phyloP scores from a whole-genome alignment of 2,329 filamentous ascomycete species.

The Calycina herbarum region DNA sequence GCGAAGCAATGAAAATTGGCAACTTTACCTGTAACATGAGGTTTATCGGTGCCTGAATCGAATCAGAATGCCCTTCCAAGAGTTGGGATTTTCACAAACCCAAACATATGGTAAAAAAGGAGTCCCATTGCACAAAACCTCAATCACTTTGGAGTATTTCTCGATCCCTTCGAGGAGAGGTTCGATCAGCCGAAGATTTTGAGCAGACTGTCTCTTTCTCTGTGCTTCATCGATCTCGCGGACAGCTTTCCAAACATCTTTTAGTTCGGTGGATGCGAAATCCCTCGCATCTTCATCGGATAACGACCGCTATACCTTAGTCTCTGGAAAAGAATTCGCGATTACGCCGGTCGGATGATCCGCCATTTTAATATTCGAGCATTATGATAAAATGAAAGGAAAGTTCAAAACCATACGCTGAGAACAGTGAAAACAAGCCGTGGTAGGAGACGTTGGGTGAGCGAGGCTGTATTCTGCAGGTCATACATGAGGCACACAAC shows the following conservation, averaged over 20 bases:
- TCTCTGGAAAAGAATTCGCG: neutral
- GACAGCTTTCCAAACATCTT: neutral
- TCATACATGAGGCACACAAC: too few species aligned
- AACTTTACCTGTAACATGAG: neutral
- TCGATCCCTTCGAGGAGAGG: neutral
- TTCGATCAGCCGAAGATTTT: neutral
- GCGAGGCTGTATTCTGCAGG: too few species aligned
- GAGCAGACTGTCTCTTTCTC: neutral
- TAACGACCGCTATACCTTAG: neutral
- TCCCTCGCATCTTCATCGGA: neutral
- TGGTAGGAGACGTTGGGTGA: too few species aligned
- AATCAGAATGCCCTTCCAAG: too few species aligned
- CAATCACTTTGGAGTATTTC: neutral
- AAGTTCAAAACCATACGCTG: too few species aligned
- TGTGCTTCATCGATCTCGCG: neutral
- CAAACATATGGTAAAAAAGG: neutral
- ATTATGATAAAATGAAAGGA: neutral
- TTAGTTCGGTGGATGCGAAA: neutral
- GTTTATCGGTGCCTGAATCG: too few species aligned
- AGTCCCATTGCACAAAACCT: neutral
- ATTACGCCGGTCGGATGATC: neutral
- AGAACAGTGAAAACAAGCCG: too few species aligned
- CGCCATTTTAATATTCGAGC: neutral
- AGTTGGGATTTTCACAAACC: neutral
- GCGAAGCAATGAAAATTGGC: neutral